Percentiles rank a stretch among this genome's conserved stretches.
phyloP scores from a whole-genome alignment of 768 basidiomycete species.

The Clavaria fumosa region DNA sequence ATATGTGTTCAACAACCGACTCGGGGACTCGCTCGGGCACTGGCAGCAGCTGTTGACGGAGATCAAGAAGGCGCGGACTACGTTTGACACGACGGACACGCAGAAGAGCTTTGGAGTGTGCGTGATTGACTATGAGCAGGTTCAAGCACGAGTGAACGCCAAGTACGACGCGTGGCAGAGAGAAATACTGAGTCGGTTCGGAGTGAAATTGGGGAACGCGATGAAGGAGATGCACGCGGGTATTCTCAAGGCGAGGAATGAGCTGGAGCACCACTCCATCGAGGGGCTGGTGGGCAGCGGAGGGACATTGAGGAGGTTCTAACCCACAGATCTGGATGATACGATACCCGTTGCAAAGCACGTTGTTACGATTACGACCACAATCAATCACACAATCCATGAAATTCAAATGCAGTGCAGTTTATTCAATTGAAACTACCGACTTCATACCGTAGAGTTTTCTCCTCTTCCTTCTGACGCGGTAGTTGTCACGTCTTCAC shows the following conservation, averaged over 20 bases:
- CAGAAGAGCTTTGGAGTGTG: slow-evolving; percentile 86
- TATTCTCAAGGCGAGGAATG: slow-evolving; percentile 86
- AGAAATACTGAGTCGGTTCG: slow-evolving; percentile 86
- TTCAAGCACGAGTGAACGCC: slow-evolving; percentile 92
- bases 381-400: neutral
- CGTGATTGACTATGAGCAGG: slow-evolving; percentile 94
- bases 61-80: slow-evolving; percentile 91
- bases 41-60: slow-evolving; percentile 96
- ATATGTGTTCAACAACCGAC: slow-evolving; percentile 86
- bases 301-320: slow-evolving; percentile 41
- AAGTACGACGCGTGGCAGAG: slow-evolving; percentile 98
- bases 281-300: slow-evolving; percentile 68
- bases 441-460: too few relatives aligned
- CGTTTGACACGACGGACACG: slow-evolving; percentile 94
- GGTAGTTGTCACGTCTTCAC: too few relatives aligned
- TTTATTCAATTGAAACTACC: too few relatives aligned
- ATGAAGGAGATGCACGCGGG: slow-evolving; percentile 98
- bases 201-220: slow-evolving; percentile 78
- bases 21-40: slow-evolving; percentile 83
- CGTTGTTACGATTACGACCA: neutral
- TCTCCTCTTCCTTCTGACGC: too few relatives aligned
- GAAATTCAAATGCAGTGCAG: neutral
- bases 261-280: slow-evolving; percentile 92
- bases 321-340: too few relatives aligned
- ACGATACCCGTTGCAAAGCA: neutral